Evolutionary conservation across 768 basidiomycete genomes (phyloP).

Genomic region (Russula griseocarnosa): DNA sequence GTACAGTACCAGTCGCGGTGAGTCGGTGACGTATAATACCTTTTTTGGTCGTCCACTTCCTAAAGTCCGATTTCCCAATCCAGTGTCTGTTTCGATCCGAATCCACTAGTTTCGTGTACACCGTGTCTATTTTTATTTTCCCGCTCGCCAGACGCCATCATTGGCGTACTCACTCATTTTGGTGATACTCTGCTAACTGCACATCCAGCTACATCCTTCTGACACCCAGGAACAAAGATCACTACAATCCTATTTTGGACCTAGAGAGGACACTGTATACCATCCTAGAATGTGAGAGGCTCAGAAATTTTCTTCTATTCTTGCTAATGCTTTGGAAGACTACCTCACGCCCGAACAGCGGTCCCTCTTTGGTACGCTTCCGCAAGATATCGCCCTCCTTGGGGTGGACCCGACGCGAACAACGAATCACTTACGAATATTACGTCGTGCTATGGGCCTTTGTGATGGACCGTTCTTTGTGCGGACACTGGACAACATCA

Average conservation of each 20-base stretch:
- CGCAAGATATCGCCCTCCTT: slow-evolving; percentile 38
- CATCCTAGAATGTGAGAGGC: slow-evolving; percentile 54
- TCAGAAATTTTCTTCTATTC: background rate
- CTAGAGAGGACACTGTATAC: slow-evolving; percentile 66
- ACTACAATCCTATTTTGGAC: slow-evolving; percentile 82
- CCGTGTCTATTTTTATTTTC: background rate
- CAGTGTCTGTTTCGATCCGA: background rate
- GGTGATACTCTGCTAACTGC: background rate
- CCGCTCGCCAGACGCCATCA: slow-evolving; percentile 13
- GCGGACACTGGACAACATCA: slow-evolving; percentile 56
- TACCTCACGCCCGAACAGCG: slow-evolving; percentile 68
- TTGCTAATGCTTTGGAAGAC: slow-evolving; percentile 37
- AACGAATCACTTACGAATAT: slow-evolving; percentile 45
- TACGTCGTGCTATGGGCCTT: slow-evolving; percentile 66
- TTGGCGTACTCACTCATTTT: slow-evolving; percentile 2
- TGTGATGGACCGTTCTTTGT: slow-evolving; percentile 73
- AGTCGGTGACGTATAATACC: background rate
- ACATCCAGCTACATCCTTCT: slow-evolving; percentile 64
- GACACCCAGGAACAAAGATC: slow-evolving; percentile 78
- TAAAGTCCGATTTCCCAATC: background rate
- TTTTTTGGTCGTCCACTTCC: background rate
- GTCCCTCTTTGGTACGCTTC: slow-evolving; percentile 62
- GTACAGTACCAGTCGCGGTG: background rate
- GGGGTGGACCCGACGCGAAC: slow-evolving; percentile 22
- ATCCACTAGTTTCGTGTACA: background rate